Conservation (phyloP, 2,329 filamentous ascomycete genomes). For the Venturia pyrina region DNA sequence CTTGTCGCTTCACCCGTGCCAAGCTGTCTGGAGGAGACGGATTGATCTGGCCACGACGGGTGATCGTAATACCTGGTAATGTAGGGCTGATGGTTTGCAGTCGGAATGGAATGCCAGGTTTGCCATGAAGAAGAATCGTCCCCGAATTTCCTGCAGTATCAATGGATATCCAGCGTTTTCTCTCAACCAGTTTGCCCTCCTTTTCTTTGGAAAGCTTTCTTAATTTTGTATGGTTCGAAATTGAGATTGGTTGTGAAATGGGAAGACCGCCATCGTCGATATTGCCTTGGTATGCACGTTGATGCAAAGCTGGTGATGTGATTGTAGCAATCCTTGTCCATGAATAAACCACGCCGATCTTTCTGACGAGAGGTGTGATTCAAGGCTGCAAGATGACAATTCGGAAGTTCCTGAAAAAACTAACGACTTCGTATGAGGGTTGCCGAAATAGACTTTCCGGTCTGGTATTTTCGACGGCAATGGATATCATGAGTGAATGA, state of each 20-base stretch:
- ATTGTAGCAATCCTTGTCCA: background rate
- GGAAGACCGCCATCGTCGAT: background rate
- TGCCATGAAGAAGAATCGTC: background rate
- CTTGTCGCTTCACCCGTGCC: background rate
- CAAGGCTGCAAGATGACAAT: background rate
- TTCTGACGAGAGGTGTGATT: background rate
- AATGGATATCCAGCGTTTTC: background rate
- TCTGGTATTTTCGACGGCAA: background rate
- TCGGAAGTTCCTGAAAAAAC: background rate
- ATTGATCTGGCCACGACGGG: background rate
- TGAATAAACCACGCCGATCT: background rate
- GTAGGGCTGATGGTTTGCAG: background rate
- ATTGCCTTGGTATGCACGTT: background rate
- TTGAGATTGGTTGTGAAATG: background rate
- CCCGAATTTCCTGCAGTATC: background rate
- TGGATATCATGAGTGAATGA: background rate
- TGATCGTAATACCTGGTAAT: background rate
- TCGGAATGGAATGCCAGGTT: background rate
- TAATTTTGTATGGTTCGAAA: background rate
- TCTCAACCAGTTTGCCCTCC: background rate
- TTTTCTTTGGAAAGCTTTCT: background rate
- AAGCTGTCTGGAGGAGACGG: background rate
- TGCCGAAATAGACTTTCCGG: background rate
- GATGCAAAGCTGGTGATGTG: conserved; percentile 1
- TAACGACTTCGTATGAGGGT: background rate